Evolutionary conservation across 148 eudicot genomes (phyloP), one percentile per base, ranked within the genome.

Genomic region (Rhododendron griersonianum): DNA sequence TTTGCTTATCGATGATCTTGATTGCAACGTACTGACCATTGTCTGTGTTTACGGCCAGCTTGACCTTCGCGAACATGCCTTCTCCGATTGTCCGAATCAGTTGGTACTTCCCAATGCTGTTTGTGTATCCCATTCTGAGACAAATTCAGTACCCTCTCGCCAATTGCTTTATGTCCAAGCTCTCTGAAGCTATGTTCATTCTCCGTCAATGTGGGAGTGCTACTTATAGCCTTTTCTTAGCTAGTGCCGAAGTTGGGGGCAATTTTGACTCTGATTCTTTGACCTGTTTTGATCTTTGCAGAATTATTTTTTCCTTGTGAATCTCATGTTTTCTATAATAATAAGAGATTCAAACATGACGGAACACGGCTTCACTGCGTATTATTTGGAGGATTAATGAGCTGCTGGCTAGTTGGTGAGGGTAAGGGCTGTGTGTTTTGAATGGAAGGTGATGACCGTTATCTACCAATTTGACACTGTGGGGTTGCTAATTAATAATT

Each of bases 41-140:
- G 4, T 83, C 81, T 7, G 84, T 55, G 86, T 90, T 92, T 39
- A 78, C 78, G 25, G 90, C 94, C 55, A 91, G 80, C 82, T 91
- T 90, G 11, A 92, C 93, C 86, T 93, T 93, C 0, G 93, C 94
- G 73, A 92, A 92, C 28, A 86, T 87, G 35, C 95, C 95, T 90
- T 91, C 93, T 28, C 95, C 94, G 8, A 93, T 87, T 1, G 91
- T 90, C 28, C 91, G 88, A 41, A 81, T 47, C 5, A 93, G 90
- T 65, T 89, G 90, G 82, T 92, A 93, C 90, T 93, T 93, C n/a
- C 93, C 95, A 61, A 93, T 88, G 76, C 59, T 88, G 11, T 81
- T 88, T 75, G 87, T 25, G 73, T 75, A 37, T 50, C 89, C 90
- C 94, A 92, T 92, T 55, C 39, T 67, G 33, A 10, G 45, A 75